Percentiles rank a stretch among this genome's conserved stretches.
Evolutionary conservation across 352 stramenopile species (phyloP).

Genomic region (Globisporangium cederbergense): DNA sequence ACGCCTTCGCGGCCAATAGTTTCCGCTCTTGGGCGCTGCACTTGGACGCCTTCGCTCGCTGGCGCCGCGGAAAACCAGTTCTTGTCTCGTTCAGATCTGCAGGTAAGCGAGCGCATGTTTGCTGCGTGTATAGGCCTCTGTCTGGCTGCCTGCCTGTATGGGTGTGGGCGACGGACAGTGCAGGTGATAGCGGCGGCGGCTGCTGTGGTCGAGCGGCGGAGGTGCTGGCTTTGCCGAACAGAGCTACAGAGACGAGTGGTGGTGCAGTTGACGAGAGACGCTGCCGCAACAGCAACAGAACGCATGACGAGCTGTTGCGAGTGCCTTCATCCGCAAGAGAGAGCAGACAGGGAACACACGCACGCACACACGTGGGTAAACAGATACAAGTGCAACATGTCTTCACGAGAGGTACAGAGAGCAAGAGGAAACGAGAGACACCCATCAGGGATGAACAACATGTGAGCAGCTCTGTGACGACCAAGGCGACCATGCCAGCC

Average conservation of each 20-base stretch:
- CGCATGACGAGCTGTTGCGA: neutral
- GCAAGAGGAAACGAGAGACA: no score
- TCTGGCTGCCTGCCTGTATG: neutral
- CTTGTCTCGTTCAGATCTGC: constrained; percentile 80
- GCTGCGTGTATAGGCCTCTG: neutral
- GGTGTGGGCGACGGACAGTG: neutral
- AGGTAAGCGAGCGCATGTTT: constrained; percentile 37
- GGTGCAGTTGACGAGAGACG: neutral
- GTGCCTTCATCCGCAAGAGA: neutral
- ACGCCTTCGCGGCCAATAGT: constrained; percentile 80
- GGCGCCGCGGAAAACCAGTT: constrained; percentile 42
- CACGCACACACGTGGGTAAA: no score
- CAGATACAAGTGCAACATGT: no score
- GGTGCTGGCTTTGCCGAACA: neutral
- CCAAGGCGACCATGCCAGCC: no score
- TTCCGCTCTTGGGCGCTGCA: constrained; percentile 31
- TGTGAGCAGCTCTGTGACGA: no score
- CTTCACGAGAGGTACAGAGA: no score
- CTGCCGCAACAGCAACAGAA: neutral
- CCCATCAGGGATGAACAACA: no score
- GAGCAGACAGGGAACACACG: neutral
- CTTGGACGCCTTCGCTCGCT: constrained; percentile 10
- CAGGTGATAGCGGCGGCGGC: neutral
- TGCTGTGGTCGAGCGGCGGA: neutral
- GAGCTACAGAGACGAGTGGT: neutral